Base-by-base conservation (phyloP, 192 early-diverging fungal species). In the Nowakowskiella sp. region DNA sequence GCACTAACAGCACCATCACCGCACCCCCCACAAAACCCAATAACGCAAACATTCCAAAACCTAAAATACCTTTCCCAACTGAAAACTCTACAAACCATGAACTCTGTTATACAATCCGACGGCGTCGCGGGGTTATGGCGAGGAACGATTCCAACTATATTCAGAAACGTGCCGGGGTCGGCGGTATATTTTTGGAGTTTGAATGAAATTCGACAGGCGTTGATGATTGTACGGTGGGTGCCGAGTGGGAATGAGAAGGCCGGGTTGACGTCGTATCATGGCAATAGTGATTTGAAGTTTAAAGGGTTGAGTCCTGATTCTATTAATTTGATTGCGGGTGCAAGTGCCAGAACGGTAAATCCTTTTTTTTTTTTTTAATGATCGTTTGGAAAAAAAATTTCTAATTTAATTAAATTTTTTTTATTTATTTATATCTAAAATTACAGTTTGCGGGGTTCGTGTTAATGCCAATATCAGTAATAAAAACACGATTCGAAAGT, bases 401-500 rank as follows among this genome's bases (percentile, higher is more conserved):
- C 6, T 19, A 3, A 19, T 3, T 24, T 3, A 30, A n/a, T 5
- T 5, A 23, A 6, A 49, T 9, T 3, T 19, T 3, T 23, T 33
- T 6, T 6, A 27, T 8, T 65, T 26, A 21, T 8, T 5, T 24
- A 63, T 57, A 44, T 51, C 10, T 5, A 29, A 51, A 86, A 32
- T 84, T 77, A 6, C 57, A 85, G 6, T 82, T 88, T 22, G 92
- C n/a, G n/a, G n/a, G 92, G 4, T 85, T 92, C 51, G 48, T 91
- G 0, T 74, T 93, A 71, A 96, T 96, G 92, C 92, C 92, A 0
- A 80, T 89, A n/a, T 89, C 90, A 0, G 85, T 93, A 29, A 74
- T 96, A 47, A 96, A 96, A 71, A 84, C 91, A 31, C 76, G 89
- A 47, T 92, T 82, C 51, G 92, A 94, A 82, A 91, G 89, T 62